Percentiles rank a stretch among this genome's conserved stretches.
These are phyloP conservation scores for Tarenaya hassleriana DNA, from an alignment of 345 rosid species.

Conservation along the genomic window DNA sequence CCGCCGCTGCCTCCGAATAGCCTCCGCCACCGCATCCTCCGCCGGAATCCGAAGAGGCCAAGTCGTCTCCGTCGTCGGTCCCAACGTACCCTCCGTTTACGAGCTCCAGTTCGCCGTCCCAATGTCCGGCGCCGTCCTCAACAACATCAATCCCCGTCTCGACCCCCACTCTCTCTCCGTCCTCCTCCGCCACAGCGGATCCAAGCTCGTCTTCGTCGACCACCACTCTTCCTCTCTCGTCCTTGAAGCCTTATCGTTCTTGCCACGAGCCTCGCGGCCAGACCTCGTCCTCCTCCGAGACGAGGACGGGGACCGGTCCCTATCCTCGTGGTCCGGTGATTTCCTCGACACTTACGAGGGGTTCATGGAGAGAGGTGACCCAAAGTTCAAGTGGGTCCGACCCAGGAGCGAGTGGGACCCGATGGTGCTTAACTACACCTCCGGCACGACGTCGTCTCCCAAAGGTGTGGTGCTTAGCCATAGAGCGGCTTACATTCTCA, in stretches of 20 bases:
- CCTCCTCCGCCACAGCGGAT: slow-evolving; percentile 46
- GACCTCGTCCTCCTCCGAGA: slow-evolving; percentile 41
- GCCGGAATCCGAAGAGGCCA: slow-evolving; percentile 39
- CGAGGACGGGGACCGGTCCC: no score
- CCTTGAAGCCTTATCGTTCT: slow-evolving; percentile 46
- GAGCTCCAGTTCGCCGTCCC: slow-evolving; percentile 72
- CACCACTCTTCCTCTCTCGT: slow-evolving; percentile 27
- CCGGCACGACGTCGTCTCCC: slow-evolving; percentile 60
- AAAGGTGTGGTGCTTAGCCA: slow-evolving; percentile 58
- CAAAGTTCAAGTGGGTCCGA: slow-evolving; percentile 38
- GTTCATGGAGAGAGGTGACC: slow-evolving; percentile 36
- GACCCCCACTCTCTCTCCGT: slow-evolving; percentile 48
- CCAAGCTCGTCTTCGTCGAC: slow-evolving; percentile 62
- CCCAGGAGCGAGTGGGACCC: slow-evolving; percentile 56
- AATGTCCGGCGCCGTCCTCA: slow-evolving; percentile 60
- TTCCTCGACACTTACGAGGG: slow-evolving; percentile 43
- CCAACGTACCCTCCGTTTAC: slow-evolving; percentile 53
- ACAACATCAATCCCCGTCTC: slow-evolving; percentile 55
- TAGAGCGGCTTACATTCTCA: slow-evolving; percentile 41
- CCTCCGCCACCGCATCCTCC: slow-evolving; percentile 50
- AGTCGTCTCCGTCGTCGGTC: slow-evolving; percentile 57
- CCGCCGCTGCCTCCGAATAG: slow-evolving; percentile 63
- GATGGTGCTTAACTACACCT: slow-evolving; percentile 58
- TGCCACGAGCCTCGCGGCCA: slow-evolving; percentile 14
- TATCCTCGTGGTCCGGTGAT: slow-evolving; percentile 7